Evolutionary conservation across 2,329 filamentous ascomycete species (phyloP), one percentile per base, ranked within the genome.

Genomic region (Eutypa lata): DNA sequence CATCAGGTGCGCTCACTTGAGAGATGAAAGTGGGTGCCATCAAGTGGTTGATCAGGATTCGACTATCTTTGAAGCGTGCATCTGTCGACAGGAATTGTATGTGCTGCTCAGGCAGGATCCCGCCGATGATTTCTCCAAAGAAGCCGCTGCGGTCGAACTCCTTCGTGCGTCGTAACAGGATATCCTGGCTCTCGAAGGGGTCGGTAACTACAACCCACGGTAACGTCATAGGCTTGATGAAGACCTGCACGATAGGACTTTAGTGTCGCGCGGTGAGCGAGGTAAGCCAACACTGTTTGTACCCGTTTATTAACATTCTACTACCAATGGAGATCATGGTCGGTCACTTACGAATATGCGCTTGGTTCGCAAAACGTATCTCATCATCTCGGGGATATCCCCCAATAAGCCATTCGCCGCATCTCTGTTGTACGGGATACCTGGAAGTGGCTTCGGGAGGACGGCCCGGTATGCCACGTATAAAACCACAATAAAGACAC

Each of bases 231-330:
- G 78, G 76, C 7, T 65, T 63, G 49, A 78, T 61, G 59, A 80
- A 81, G 6, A 75, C 63, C 57, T 82, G 79, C 6, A 73, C 61
- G 52, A 81, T 68, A 0, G 76, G 74, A 11, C 69, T 70, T 6
- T 71, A 57, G 46, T 72, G 66, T 10, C 63, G 63, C 19, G 52
- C 52, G 3, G 62, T 65, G 13, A 70, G 56, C n/a, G 65, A 66
- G 8, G 63, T 68, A 48, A 64, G 58, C 63, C 55, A 68, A 57
- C 50, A 69, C 61, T n/a, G n/a, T n/a, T n/a, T n/a, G n/a, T n/a
- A n/a, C n/a, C n/a, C n/a, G n/a, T n/a, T 67, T 31, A 10, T 49
- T 47, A 51, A 19, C 33, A 7, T 6, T 38, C 35, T 7, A 38
- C 16, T 18, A 18, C 35, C 13, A 14, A 4, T 4, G 4, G 35